Evolutionary conservation across 176 grass and related monocot species (phyloP).

Genomic region (Dactylis glomerata): DNA sequence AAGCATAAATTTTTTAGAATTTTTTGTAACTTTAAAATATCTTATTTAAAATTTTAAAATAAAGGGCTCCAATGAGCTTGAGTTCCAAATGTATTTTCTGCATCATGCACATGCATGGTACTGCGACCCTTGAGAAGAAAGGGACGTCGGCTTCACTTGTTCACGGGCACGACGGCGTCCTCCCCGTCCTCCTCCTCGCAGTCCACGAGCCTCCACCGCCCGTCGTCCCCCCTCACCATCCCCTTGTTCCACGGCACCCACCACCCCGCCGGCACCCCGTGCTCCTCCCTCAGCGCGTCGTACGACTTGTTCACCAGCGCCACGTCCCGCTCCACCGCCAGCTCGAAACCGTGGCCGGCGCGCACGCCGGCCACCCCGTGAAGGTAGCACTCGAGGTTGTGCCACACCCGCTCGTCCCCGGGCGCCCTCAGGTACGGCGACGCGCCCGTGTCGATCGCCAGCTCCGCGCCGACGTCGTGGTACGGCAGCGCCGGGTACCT

Average conservation of each 20-base stretch:
- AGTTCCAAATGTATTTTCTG: too few species aligned
- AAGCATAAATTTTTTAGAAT: too few species aligned
- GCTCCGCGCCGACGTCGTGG: conserved; percentile 53
- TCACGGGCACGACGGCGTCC: neutral
- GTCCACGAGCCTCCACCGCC: conserved; percentile 46
- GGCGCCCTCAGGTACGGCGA: conserved; percentile 54
- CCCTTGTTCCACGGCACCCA: conserved; percentile 48
- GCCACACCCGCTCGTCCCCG: conserved; percentile 32
- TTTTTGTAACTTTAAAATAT: too few species aligned
- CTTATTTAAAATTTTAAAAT: too few species aligned
- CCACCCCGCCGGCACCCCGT: conserved; percentile 46
- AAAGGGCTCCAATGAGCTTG: too few species aligned
- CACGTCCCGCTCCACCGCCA: conserved; percentile 56
- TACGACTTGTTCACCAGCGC: conserved; percentile 55
- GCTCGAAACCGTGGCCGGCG: conserved; percentile 26
- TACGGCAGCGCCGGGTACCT: conserved; percentile 43
- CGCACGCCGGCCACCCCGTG: conserved; percentile 52
- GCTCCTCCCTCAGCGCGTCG: conserved; percentile 41
- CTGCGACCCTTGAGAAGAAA: too few species aligned
- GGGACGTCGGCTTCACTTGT: neutral
- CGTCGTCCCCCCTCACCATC: conserved; percentile 35
- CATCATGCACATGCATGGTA: too few species aligned
- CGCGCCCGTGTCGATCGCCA: conserved; percentile 41
- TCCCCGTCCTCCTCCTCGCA: conserved; percentile 26
- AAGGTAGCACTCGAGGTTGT: conserved; percentile 66